These are phyloP conservation scores for Salix caprea DNA, from an alignment of 345 rosid species.

Conservation along the genomic window DNA sequence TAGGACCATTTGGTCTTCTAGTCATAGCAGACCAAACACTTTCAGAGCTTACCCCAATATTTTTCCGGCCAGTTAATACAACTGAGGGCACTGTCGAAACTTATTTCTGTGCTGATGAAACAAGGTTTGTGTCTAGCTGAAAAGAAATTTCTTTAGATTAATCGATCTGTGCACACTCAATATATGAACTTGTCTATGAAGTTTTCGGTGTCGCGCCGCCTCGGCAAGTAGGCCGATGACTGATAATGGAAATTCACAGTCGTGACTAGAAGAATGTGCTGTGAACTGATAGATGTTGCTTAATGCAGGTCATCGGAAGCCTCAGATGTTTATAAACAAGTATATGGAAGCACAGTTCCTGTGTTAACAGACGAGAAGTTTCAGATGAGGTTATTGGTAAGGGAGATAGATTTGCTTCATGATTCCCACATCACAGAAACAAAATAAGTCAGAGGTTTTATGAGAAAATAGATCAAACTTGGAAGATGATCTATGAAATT, in stretches of 20 bases:
- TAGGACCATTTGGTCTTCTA: conserved; percentile 79
- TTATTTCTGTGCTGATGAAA: conserved; percentile 67
- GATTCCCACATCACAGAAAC: background rate
- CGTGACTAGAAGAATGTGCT: background rate
- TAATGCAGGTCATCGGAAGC: conserved; percentile 67
- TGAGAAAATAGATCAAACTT: too few relatives aligned
- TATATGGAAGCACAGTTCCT: conserved; percentile 64
- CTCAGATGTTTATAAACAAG: conserved; percentile 46
- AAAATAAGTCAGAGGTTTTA: background rate
- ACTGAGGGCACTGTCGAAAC: conserved; percentile 35
- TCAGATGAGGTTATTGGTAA: conserved; percentile 69
- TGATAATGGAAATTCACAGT: background rate
- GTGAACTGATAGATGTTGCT: background rate
- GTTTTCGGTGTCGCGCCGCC: too few relatives aligned
- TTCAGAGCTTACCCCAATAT: conserved; percentile 71
- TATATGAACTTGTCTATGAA: too few relatives aligned
- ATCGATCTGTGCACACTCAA: too few relatives aligned
- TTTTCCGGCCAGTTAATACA: conserved; percentile 48
- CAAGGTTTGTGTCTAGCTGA: conserved; percentile 41
- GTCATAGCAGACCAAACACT: conserved; percentile 63
- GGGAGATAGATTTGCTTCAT: background rate
- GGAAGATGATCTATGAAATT: background rate
- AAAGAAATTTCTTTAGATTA: background rate
- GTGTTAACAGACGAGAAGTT: conserved; percentile 65
- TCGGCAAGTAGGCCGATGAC: too few relatives aligned